phyloP scores from a whole-genome alignment of 441 rosid species.

The Gossypium lobatum region DNA sequence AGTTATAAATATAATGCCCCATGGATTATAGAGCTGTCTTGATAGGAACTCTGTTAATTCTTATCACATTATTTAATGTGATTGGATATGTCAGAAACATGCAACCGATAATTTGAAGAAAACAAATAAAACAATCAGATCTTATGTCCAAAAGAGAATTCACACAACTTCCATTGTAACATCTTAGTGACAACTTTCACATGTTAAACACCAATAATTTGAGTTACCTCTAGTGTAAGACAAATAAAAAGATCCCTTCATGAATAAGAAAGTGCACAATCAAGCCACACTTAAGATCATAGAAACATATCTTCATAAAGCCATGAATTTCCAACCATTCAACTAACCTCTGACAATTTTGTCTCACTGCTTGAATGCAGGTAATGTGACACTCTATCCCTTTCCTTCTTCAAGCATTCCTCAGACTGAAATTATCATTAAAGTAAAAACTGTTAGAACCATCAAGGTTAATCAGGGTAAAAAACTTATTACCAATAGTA shows the following conservation, averaged over 20 bases:
- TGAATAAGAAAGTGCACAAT: background rate
- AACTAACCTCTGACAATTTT: slow-evolving; percentile 80
- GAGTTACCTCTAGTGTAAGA: too few species aligned
- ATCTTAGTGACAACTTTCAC: too few species aligned
- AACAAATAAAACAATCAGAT: background rate
- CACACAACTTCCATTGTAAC: background rate
- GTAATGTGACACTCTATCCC: slow-evolving; percentile 85
- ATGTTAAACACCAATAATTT: too few species aligned
- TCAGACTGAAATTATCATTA: slow-evolving; percentile 56
- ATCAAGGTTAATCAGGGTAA: background rate
- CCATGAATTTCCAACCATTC: background rate
- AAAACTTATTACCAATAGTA: background rate
- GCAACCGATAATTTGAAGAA: background rate
- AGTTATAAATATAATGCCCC: background rate
- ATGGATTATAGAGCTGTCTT: background rate
- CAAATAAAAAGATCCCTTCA: too few species aligned
- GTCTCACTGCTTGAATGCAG: slow-evolving; percentile 77
- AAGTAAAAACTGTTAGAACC: background rate
- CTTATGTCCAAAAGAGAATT: background rate
- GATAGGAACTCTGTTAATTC: background rate
- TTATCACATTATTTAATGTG: background rate
- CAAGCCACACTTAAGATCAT: background rate
- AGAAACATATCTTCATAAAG: background rate
- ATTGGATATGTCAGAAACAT: background rate
- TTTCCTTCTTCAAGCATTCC: slow-evolving; percentile 89